These are phyloP conservation scores for Exserohilum rostratum DNA, from an alignment of 2,329 filamentous ascomycete species.

Conservation along the genomic window DNA sequence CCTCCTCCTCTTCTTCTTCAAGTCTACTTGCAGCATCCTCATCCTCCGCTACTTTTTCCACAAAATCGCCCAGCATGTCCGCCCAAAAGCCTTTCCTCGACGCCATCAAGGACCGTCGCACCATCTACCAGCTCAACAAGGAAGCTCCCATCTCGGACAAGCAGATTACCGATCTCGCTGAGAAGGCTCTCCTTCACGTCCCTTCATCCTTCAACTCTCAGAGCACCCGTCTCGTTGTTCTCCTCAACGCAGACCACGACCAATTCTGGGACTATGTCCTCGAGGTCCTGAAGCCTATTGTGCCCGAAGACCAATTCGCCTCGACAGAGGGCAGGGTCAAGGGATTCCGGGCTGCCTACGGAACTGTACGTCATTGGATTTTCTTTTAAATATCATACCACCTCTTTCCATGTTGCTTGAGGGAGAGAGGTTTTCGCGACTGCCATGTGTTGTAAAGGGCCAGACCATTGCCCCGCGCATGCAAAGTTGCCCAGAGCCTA, in stretches of 20 bases:
- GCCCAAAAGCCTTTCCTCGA: conserved; percentile 61
- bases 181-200: conserved; percentile 66
- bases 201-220: conserved; percentile 91
- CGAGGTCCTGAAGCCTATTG: conserved; percentile 69
- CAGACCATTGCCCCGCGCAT: conserved; percentile 29
- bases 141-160: conserved; percentile 63
- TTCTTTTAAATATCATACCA: no score
- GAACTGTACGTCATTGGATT: conserved; percentile 66
- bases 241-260: conserved; percentile 82
- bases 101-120: conserved; percentile 70
- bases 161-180: conserved; percentile 68
- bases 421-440: no score
- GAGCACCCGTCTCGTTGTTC: conserved; percentile 76
- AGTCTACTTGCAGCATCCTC: conserved; percentile 8
- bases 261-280: conserved; percentile 81
- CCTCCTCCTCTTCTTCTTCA: conserved; percentile 10
- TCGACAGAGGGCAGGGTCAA: conserved; percentile 57
- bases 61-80: conserved; percentile 46
- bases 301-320: conserved; percentile 69
- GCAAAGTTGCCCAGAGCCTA: no score
- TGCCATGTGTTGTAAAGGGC: no score
- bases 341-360: conserved; percentile 73
- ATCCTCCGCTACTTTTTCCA: conserved; percentile 17
- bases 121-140: conserved; percentile 71
- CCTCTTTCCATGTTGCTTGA: no score